A percentile compares a stretch with the other conserved stretches of the same genome.
These are phyloP conservation scores for Hericium rajendrae DNA, from an alignment of 768 basidiomycete species.

Conservation along the genomic window DNA sequence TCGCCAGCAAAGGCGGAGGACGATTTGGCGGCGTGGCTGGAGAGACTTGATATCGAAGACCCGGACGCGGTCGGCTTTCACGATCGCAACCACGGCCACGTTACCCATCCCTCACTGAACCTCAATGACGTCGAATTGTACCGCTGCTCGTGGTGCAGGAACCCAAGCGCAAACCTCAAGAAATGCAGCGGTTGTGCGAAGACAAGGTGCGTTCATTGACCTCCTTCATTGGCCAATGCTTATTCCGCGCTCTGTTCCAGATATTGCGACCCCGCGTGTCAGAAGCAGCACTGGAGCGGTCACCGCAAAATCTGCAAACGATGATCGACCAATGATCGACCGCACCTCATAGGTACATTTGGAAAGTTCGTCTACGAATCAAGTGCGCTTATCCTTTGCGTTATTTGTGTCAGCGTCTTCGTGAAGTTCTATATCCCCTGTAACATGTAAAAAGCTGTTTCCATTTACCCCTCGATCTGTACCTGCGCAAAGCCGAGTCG, in stretches of 20 bases:
- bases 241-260: slow-evolving; percentile 15
- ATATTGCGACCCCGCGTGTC: slow-evolving; percentile 36
- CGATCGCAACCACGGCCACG: slow-evolving; percentile 12
- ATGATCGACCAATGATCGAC: no score
- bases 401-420: no score
- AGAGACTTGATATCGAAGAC: slow-evolving; percentile 34
- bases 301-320: not conserved
- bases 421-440: no score
- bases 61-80: slow-evolving; percentile 24
- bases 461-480: no score
- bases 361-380: no score
- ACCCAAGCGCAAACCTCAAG: slow-evolving; percentile 47
- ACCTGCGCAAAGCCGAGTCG: no score
- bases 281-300: slow-evolving; percentile 26
- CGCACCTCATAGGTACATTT: no score
- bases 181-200: slow-evolving; percentile 40
- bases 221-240: not conserved
- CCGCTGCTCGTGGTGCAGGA: slow-evolving; percentile 55
- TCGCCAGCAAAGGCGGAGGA: slow-evolving; percentile 38
- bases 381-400: no score
- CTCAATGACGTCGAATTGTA: slow-evolving; percentile 43
- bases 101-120: slow-evolving; percentile 36
- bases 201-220: slow-evolving; percentile 24
- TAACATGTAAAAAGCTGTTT: no score
- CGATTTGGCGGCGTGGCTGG: slow-evolving; percentile 50